These are phyloP conservation scores for Cordyceps fumosorosea DNA, from an alignment of 2,329 filamentous ascomycete species.

Conservation along the genomic window DNA sequence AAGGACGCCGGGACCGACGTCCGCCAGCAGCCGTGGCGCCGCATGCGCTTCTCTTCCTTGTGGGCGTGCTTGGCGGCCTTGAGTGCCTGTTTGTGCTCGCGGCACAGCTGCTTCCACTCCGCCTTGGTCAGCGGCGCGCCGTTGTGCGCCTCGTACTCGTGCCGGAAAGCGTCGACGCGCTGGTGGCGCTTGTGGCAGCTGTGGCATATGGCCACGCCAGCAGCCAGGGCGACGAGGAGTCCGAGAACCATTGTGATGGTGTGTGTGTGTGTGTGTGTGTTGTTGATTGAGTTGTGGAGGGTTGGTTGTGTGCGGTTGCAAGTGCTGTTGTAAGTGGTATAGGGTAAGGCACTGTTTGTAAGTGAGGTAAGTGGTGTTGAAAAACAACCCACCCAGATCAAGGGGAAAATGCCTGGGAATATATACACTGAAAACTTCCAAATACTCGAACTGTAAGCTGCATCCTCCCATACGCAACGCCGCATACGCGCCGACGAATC, in stretches of 20 bases:
- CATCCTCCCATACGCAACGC: background rate
- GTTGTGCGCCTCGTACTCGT: background rate
- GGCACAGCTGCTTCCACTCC: slow-evolving; percentile 10
- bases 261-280: background rate
- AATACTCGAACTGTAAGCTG: background rate
- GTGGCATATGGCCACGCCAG: slow-evolving; percentile 8
- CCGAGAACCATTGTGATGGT: background rate
- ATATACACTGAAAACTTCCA: background rate
- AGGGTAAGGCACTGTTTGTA: background rate
- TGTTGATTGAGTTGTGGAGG: background rate
- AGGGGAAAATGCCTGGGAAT: background rate
- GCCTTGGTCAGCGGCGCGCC: background rate
- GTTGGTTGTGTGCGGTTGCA: background rate
- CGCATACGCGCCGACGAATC: background rate
- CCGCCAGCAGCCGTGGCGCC: background rate
- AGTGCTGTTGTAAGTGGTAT: background rate
- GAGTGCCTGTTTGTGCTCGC: slow-evolving; percentile 5
- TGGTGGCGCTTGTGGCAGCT: slow-evolving; percentile 10
- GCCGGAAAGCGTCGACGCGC: background rate
- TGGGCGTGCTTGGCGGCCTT: slow-evolving; percentile 6
- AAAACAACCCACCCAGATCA: background rate
- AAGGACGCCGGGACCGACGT: background rate
- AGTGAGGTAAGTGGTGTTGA: background rate
- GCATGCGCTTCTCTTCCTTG: background rate
- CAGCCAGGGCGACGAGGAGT: background rate